Conservation (phyloP, 192 early-diverging fungal species). For the Umbelopsis ramanniana region DNA sequence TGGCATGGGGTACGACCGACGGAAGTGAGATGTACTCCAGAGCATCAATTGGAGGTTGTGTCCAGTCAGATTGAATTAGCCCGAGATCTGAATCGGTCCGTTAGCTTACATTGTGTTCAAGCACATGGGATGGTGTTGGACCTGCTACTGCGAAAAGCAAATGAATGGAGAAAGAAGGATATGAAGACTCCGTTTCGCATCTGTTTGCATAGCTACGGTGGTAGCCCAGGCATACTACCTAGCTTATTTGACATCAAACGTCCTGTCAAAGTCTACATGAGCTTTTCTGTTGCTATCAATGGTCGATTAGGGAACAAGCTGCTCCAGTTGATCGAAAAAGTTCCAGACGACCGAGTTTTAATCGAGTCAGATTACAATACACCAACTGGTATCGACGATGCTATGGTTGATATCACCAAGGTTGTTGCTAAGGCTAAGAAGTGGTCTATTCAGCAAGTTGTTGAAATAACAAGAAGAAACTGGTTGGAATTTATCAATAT, state of each 20-base stretch:
- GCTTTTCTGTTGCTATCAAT: slow-evolving; percentile 81
- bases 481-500: slow-evolving; percentile 17
- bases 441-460: slow-evolving; percentile 52
- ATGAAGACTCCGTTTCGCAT: slow-evolving; percentile 60
- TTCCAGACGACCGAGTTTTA: slow-evolving; percentile 79
- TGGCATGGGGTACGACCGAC: slow-evolving; percentile 43
- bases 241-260: slow-evolving; percentile 31
- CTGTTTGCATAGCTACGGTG: slow-evolving; percentile 87
- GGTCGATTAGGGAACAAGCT: slow-evolving; percentile 58
- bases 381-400: slow-evolving; percentile 51
- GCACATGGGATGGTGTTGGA: slow-evolving; percentile 65
- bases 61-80: slow-evolving; percentile 72
- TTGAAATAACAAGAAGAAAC: neutral
- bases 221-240: slow-evolving; percentile 48
- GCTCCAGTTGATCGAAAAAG: slow-evolving; percentile 64
- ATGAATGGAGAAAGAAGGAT: slow-evolving; percentile 21
- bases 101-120: slow-evolving; percentile 83
- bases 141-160: slow-evolving; percentile 39
- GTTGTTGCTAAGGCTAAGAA: slow-evolving; percentile 62
- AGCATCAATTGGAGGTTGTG: slow-evolving; percentile 31
- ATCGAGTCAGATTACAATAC: slow-evolving; percentile 84
- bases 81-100: slow-evolving; percentile 58
- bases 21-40: slow-evolving; percentile 22
- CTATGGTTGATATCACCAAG: slow-evolving; percentile 55
- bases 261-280: slow-evolving; percentile 65